Evolutionary conservation across 2,329 filamentous ascomycete species (phyloP).

Genomic region (Xylariaceae sp.): DNA sequence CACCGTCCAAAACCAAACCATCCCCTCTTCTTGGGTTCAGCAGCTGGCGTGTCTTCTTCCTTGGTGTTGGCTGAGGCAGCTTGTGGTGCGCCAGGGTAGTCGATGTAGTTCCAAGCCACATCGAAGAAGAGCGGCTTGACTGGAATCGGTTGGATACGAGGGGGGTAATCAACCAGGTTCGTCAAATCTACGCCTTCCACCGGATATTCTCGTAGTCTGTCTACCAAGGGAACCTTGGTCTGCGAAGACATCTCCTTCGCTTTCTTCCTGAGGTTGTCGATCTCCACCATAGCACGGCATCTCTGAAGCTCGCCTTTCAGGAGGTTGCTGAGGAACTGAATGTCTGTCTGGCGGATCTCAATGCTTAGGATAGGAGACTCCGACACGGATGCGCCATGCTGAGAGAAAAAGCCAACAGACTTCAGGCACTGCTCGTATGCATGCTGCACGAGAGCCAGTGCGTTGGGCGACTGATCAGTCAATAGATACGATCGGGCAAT

Average conservation of each 20-base stretch:
- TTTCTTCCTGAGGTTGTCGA: conserved; percentile 59
- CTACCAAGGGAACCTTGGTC: conserved; percentile 57
- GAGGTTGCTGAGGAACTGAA: conserved; percentile 53
- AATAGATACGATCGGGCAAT: conserved; percentile 81
- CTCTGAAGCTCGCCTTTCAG: conserved; percentile 70
- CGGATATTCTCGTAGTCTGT: conserved; percentile 72
- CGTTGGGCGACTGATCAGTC: conserved; percentile 65
- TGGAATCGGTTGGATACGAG: conserved; percentile 73
- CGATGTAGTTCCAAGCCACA: conserved; percentile 95
- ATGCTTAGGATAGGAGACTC: conserved; percentile 57
- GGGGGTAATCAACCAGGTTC: conserved; percentile 83
- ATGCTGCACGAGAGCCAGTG: conserved; percentile 76
- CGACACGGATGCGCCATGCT: conserved; percentile 31
- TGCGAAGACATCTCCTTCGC: conserved; percentile 41
- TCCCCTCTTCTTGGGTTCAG: conserved; percentile 55
- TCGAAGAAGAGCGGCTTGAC: conserved; percentile 96
- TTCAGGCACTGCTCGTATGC: conserved; percentile 58
- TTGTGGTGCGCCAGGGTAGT: conserved; percentile 65
- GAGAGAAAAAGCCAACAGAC: conserved; percentile 45
- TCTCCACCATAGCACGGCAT: conserved; percentile 78
- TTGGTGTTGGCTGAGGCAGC: conserved; percentile 28
- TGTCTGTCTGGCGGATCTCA: conserved; percentile 56
- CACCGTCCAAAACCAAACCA: conserved; percentile 71
- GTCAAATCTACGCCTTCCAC: conserved; percentile 63
- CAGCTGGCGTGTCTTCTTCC: conserved; percentile 36